A percentile compares a stretch with the other conserved stretches of the same genome.
phyloP scores from a whole-genome alignment of 2,329 filamentous ascomycete genomes.

The Nemania abortiva region DNA sequence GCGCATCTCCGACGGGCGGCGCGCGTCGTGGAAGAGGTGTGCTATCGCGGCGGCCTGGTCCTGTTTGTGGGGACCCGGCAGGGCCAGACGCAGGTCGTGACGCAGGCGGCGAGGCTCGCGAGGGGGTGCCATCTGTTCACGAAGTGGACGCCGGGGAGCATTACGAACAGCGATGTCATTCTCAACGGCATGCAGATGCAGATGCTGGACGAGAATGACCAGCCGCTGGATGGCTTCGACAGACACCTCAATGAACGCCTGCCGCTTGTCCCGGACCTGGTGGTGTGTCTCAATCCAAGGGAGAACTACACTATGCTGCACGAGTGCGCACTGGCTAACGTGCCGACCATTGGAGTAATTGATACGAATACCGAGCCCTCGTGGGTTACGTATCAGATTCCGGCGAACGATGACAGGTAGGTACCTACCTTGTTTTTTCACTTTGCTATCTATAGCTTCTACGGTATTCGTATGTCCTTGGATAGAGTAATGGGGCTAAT shows the following conservation, averaged over 20 bases:
- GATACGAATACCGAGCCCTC: constrained; percentile 94
- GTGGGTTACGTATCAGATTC: constrained; percentile 96
- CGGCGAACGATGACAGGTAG: constrained; percentile 94
- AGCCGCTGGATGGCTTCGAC: constrained; percentile 70
- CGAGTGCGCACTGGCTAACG: constrained; percentile 87
- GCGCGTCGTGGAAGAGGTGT: constrained; percentile 90
- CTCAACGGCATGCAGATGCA: constrained; percentile 76
- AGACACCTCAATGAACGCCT: constrained; percentile 71
- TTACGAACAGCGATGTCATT: constrained; percentile 94
- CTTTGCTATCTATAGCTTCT: neutral
- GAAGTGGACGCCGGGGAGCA: constrained; percentile 89
- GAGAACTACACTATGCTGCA: constrained; percentile 93
- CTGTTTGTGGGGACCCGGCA: constrained; percentile 90
- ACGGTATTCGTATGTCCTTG: neutral
- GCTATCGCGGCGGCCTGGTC: constrained; percentile 83
- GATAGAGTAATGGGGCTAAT: constrained; percentile 10
- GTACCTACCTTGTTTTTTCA: too few relatives aligned
- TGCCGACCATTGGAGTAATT: constrained; percentile 94
- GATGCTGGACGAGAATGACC: constrained; percentile 82
- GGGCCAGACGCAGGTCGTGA: constrained; percentile 84
- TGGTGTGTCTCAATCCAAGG: constrained; percentile 90
- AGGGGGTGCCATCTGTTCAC: constrained; percentile 89
- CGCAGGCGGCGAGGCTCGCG: constrained; percentile 82
- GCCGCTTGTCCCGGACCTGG: constrained; percentile 85
- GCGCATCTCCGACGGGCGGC: constrained; percentile 91